Evolutionary conservation across 2,329 filamentous ascomycete species (phyloP), one percentile per base, ranked within the genome.

Genomic region (Talaromyces piceae): DNA sequence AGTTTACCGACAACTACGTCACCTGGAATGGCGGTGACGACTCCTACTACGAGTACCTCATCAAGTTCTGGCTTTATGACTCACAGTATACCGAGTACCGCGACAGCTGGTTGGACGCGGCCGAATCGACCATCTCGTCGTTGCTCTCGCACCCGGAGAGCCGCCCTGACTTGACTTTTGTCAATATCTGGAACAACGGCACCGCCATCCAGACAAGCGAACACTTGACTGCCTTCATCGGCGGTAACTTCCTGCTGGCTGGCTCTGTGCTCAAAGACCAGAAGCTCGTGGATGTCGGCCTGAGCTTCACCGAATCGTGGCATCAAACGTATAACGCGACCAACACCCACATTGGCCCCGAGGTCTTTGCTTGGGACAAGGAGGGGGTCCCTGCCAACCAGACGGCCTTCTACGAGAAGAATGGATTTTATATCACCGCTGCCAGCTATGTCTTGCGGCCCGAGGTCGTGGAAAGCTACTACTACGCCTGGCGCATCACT

Each of bases 1-100:
- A 73, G 6, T 91, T 94, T 58, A 58, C 78, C 12, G 80, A 91
- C 62, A 77, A 77, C 22, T 61, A 58, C 1, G 88, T 90, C 47
- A 86, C 87, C 41, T 95, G 88, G 88, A 79, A 80, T 33, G 88
- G 85, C 47, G 85, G 86, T 5, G 79, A 79, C 26, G 88, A 94
- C 66, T 88, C 83, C 41, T 94, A 85, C 70, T 95, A 94, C 70
- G 88, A 94, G 69, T 94, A 94, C 61, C 78, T 95, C 27, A 84
- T 95, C 67, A 95, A 95, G 74, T 91, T 93, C 87, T 94, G 84
- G 61, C 68, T 91, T 50, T 94, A 94, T 65, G 75, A 81, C 0
- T 59, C 66, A 5, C 76, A 81, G 3, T 94, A 87, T 60, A 68
- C 61, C 1, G 55, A 67, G 2, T 89, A 91, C 70, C 82, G 77